Base-by-base conservation (phyloP, 2,329 filamentous ascomycete genomes). In the Pseudogymnoascus destructans region DNA sequence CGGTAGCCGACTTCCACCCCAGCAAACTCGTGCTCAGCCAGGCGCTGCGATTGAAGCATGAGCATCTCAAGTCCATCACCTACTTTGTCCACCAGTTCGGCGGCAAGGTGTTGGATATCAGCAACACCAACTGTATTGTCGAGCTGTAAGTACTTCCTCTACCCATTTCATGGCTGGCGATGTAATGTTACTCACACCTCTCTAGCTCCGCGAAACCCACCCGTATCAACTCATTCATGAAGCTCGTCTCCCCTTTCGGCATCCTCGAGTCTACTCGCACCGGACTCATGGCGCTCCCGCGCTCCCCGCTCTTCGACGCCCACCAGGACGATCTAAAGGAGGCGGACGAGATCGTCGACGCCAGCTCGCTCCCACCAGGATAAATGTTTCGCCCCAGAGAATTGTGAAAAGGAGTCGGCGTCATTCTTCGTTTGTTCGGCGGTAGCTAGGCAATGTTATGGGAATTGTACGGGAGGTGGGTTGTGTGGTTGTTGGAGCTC, bases 41-140 rank as follows among this genome's bases (percentile, higher is more conserved):
- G 75, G 93, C 92, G 13, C 76, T 98, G 68, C 82, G 93, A 69
- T 88, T 96, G 74, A 98, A 98, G 79, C 91, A 97, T 71, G 89
- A 97, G 77, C 93, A 98, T 77, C 74, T 98, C 66, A 89, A 92
- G 76, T 90, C 87, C 59, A 95, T 98, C 68, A 98, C 93, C 59
- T 93, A 95, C 73, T 84, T 98, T 70, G 86, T 92, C 15, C 93
- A 98, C 75, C 93, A 98, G 69, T 98, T 98, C 68, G 91, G 91
- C 59, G 93, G 93, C 63, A 98, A 98, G 76, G 88, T 98, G 23
- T 74, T 98, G 66, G 93, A 98, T 73, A 97, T 98, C 67, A 95
- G 90, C 77, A 96, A 89, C 57, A 96, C 89, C 74, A 97, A 95
- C 75, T 97, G 93, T 74, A 97, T 97, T 72, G 91, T 98, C 61